Conservation (phyloP, 176 grass and related monocot species). For the Zea luxurians region DNA sequence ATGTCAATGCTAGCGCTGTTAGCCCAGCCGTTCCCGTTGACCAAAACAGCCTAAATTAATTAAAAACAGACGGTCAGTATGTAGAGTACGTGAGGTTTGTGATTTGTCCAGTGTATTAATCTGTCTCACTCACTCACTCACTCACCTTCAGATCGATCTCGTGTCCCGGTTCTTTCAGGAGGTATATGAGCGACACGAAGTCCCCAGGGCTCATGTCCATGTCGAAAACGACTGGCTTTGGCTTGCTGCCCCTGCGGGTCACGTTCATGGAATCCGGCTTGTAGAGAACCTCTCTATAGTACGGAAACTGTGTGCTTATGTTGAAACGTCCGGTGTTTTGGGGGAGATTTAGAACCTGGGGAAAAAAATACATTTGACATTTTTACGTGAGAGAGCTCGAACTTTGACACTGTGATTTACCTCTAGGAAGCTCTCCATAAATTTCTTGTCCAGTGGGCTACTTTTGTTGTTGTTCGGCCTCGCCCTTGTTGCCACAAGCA, state of each 20-base stretch:
- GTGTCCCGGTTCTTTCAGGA: conserved; percentile 72
- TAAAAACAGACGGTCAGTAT: no score
- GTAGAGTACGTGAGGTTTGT: neutral
- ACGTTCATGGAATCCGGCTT: conserved; percentile 49
- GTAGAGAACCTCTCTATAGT: conserved; percentile 68
- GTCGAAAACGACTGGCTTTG: conserved; percentile 68
- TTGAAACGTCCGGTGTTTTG: conserved; percentile 63
- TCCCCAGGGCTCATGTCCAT: conserved; percentile 98
- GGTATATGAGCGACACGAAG: conserved; percentile 84
- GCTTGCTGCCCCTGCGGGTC: conserved; percentile 11
- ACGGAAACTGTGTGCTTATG: conserved; percentile 67
- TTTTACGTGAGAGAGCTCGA: neutral
- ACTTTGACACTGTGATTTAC: conserved; percentile 34
- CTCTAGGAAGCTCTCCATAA: conserved; percentile 66
- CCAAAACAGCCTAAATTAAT: conserved; percentile 60
- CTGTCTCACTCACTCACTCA: neutral
- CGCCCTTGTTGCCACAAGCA: conserved; percentile 65
- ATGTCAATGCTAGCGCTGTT: conserved; percentile 73
- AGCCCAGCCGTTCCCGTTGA: conserved; percentile 81
- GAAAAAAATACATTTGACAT: neutral
- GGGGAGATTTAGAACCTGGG: conserved; percentile 64
- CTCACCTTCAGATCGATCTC: conserved; percentile 69
- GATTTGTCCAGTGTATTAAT: conserved; percentile 6
- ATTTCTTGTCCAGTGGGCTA: conserved; percentile 59
- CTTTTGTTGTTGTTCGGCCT: conserved; percentile 56